Base-by-base conservation (phyloP, 225 moss, liverwort and hornwort genomes). In the Polytrichum formosum region DNA sequence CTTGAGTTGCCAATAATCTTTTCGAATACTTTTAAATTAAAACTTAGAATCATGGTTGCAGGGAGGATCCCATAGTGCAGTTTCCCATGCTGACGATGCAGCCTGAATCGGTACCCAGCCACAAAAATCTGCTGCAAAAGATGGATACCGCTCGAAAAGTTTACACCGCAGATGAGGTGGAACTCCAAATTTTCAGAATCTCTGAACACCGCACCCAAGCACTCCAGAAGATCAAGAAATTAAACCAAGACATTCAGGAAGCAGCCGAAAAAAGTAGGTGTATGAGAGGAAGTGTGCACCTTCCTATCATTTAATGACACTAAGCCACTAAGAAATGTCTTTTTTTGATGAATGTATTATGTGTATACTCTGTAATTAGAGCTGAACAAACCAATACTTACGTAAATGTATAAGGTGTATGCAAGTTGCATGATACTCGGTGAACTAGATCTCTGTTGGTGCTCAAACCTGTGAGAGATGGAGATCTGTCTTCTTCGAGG, bases 41-140 rank as follows among this genome's bases (percentile, higher is more conserved):
- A 5, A 5, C 19, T 56, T 20, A 5, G 19, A 18, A 56, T 56
- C 18, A 55, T 20, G 17, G 18, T 56, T 56, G 68, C 68, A 83
- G 83, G 53, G 80, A 83, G 83, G 77, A 80, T 69, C 72, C 74
- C 35, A 59, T 72, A 6, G 80, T 83, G 61, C 74, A 79, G 77
- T 83, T 83, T 69, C 81, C 85, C 21, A 21, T 56, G 56, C 7
- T 7, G 7, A 21, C 5, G 21, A 18, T 20, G 56, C 5, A 56
- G 5, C 56, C 56, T 56, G 56, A 56, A 56, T 33, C 7, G 33
- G 33, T 33, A 33, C 33, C 7, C 7, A 1, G 7, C 33, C 33
- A 33, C 33, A 7, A 33, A 33, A 33, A 33, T 1, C 33, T 56
- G 56, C 56, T 56, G 56, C 19, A 21, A 56, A 56, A 56, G 56